A percentile compares a stretch with the other conserved stretches of the same genome.
These are phyloP conservation scores for Hirsutella minnesotensis DNA, from an alignment of 2,329 filamentous ascomycete genomes.

Conservation along the genomic window DNA sequence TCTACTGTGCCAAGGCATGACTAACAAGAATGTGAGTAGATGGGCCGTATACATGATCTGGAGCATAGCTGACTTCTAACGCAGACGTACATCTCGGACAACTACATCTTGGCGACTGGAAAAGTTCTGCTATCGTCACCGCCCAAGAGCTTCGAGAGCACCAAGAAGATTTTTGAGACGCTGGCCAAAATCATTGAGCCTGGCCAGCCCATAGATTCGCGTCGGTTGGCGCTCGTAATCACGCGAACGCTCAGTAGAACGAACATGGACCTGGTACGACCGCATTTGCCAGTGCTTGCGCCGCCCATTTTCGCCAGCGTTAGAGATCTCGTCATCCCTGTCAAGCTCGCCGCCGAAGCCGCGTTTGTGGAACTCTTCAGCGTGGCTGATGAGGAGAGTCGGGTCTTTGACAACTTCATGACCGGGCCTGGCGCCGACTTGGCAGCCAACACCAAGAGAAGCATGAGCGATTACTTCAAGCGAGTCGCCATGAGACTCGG, in stretches of 20 bases:
- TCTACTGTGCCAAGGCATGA: slow-evolving; percentile 71
- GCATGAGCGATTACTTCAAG: slow-evolving; percentile 97
- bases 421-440: slow-evolving; percentile 54
- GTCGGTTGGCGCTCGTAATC: slow-evolving; percentile 76
- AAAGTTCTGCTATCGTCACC: slow-evolving; percentile 72
- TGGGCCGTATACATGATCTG: no score
- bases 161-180: slow-evolving; percentile 69
- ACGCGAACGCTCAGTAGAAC: slow-evolving; percentile 73
- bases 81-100: slow-evolving; percentile 75
- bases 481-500: slow-evolving; percentile 75
- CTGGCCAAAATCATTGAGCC: slow-evolving; percentile 66
- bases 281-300: slow-evolving; percentile 70
- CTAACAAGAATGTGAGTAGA: slow-evolving; percentile 57
- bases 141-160: slow-evolving; percentile 60
- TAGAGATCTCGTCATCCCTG: slow-evolving; percentile 81
- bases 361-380: slow-evolving; percentile 86
- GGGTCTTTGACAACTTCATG: slow-evolving; percentile 87
- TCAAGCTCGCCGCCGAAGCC: slow-evolving; percentile 90
- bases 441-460: slow-evolving; percentile 63
- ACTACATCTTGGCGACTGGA: slow-evolving; percentile 77
- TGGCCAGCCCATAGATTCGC: slow-evolving; percentile 68
- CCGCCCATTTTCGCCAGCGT: slow-evolving; percentile 81
- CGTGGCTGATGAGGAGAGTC: slow-evolving; percentile 75
- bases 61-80: background rate
- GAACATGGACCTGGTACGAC: slow-evolving; percentile 68